Base-by-base conservation (phyloP, 371 early-diverging fungal species). In the Haplosporangium sp. region DNA sequence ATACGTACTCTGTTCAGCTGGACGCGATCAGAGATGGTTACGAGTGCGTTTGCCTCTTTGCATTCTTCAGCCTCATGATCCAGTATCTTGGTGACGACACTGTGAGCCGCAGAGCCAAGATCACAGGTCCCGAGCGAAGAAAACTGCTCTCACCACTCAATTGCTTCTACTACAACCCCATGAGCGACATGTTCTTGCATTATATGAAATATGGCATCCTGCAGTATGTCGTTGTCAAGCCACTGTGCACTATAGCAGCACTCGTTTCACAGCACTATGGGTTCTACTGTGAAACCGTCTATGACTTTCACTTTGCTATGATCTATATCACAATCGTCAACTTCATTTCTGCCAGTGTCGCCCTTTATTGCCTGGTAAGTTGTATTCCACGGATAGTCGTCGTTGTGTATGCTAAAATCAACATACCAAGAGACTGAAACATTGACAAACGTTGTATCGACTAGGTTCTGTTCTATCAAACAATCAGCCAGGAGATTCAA, bases 141-240 rank as follows among this genome's bases (percentile, higher is more conserved):
- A 83, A 84, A 60, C 83, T 86, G 80, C 75, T 86, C 38, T 87
- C 87, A 48, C 92, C 92, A n/a, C 74, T 91, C 59, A 85, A 84
- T 66, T 92, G 89, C 80, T 84, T 82, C 47, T 72, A 61, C 50
- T 89, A 86, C 76, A 86, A 86, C 54, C 92, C 92, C 18, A 64
- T 82, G 0, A 81, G 87, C 13, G 83, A 85, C n/a, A 86, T 86
- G 64, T 87, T 89, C 61, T 69, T 91, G 58, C 71, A 85, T 41
- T 76, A 83, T 53, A 83, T 84, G 58, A 85, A 86, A 59, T 84
- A 84, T 59, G 85, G 86, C n/a, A 85, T 88, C 48, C 80, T 92
- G 61, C 92, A 92, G 74, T 92, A 92, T 55, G 87, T 86, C 7
- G 76, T 89, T 3, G 62, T 92, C 67, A 83, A 87, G 53, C 90